Evolutionary conservation across 2,329 filamentous ascomycete genomes (phyloP).

Genomic region (Rutstroemia sp.): DNA sequence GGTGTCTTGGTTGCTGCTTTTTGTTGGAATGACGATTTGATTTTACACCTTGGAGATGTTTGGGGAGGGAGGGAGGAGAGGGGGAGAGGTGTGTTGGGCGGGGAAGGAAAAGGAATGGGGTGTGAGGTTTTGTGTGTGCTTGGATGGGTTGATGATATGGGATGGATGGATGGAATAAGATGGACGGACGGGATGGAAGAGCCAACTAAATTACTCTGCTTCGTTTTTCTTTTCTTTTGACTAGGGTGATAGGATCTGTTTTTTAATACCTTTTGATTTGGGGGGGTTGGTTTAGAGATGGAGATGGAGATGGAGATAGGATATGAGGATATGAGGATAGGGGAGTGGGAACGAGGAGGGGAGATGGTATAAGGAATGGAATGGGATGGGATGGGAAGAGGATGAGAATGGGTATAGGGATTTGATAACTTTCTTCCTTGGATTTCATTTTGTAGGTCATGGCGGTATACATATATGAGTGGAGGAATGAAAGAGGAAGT

Average conservation of each 20-base stretch:
- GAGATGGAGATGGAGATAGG: too few species aligned
- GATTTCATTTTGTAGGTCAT: not conserved
- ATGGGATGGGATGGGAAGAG: not conserved
- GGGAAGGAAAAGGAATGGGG: too few species aligned
- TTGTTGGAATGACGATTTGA: not conserved
- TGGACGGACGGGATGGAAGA: not conserved
- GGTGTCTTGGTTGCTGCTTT: too few species aligned
- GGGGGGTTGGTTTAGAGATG: too few species aligned
- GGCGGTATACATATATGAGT: too few species aligned
- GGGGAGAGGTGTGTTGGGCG: not conserved
- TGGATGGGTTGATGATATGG: not conserved
- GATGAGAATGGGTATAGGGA: not conserved
- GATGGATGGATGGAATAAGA: slow-evolving; percentile 1
- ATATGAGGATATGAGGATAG: too few species aligned
- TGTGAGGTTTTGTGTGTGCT: not conserved
- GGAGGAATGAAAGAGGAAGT: too few species aligned
- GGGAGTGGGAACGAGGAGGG: not conserved
- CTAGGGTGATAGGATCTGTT: not conserved
- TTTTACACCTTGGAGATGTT: too few species aligned
- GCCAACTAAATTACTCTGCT: not conserved
- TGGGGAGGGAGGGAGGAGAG: too few species aligned
- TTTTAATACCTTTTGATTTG: too few species aligned
- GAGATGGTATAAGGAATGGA: not conserved
- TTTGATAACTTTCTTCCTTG: not conserved
- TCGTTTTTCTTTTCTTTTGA: not conserved